A percentile compares a stretch with the other conserved stretches of the same genome.
These are phyloP conservation scores for Wallemia hederae DNA, from an alignment of 1,284 basidiomycete genomes.

Conservation along the genomic window DNA sequence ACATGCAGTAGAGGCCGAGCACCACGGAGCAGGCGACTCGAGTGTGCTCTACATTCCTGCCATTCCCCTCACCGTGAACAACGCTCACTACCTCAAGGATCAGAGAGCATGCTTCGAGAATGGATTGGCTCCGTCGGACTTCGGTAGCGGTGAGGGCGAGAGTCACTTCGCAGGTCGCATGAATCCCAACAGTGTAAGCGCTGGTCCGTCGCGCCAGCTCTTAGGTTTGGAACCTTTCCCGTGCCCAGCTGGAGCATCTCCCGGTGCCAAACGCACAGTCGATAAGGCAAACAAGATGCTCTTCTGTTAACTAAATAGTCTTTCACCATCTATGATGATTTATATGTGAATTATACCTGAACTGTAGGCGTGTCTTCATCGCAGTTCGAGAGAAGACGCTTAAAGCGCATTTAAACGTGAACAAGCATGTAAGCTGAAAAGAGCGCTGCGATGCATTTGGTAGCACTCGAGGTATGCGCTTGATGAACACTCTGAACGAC, in stretches of 20 bases:
- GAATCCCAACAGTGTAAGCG: constrained; percentile 18
- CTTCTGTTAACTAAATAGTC: too few relatives aligned
- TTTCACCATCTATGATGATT: too few relatives aligned
- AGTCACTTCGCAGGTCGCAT: constrained; percentile 25
- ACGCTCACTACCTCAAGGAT: constrained; percentile 30
- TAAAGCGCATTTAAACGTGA: too few relatives aligned
- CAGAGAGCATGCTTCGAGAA: constrained; percentile 27
- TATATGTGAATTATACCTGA: too few relatives aligned
- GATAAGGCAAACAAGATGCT: not conserved
- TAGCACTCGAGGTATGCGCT: too few relatives aligned
- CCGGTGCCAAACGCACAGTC: not conserved
- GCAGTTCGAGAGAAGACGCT: too few relatives aligned
- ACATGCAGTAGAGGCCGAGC: constrained; percentile 36
- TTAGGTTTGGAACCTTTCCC: not conserved
- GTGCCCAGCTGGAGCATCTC: not conserved
- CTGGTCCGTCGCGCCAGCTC: not conserved
- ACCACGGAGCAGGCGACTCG: constrained; percentile 31
- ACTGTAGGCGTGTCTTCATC: too few relatives aligned
- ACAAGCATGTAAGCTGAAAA: too few relatives aligned
- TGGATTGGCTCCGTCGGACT: constrained; percentile 37
- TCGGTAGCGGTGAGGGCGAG: constrained; percentile 44
- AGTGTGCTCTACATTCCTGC: constrained; percentile 54
- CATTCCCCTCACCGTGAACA: constrained; percentile 33
- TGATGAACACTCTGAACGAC: too few relatives aligned
- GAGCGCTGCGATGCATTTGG: too few relatives aligned